Evolutionary conservation across 306 rosid species (phyloP).

Genomic region (Arachis stenosperma): DNA sequence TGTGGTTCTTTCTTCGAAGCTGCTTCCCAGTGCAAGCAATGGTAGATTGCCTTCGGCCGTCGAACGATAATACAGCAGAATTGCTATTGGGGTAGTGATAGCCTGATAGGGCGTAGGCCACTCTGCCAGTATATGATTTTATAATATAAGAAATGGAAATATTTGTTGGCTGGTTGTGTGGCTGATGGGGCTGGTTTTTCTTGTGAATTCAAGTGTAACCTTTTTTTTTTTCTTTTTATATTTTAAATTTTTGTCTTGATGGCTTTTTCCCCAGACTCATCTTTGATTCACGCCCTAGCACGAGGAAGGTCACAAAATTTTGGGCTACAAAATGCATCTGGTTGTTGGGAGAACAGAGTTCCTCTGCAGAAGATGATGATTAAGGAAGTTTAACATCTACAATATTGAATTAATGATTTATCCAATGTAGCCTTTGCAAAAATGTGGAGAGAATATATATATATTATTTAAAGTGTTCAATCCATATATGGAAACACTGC

Average conservation of each 20-base stretch:
- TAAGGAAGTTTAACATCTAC: constrained; percentile 24
- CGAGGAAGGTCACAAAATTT: constrained; percentile 42
- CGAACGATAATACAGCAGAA: constrained; percentile 40
- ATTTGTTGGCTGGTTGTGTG: constrained; percentile 74
- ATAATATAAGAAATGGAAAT: constrained; percentile 68
- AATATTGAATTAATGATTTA: constrained; percentile 35
- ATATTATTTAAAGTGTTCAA: constrained; percentile 29
- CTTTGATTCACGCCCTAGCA: constrained; percentile 28
- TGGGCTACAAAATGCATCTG: constrained; percentile 25
- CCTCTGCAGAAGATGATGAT: background rate
- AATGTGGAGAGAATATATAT: constrained; percentile 7
- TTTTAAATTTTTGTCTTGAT: background rate
- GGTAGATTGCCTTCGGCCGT: constrained; percentile 57
- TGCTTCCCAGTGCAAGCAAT: constrained; percentile 63
- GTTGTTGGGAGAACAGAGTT: constrained; percentile 32
- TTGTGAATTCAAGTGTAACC: constrained; percentile 60
- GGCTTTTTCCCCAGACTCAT: constrained; percentile 36
- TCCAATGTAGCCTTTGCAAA: constrained; percentile 38
- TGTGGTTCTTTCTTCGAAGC: constrained; percentile 44
- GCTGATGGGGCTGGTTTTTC: constrained; percentile 67
- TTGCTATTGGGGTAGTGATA: constrained; percentile 16
- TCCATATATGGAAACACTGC: constrained; percentile 25
- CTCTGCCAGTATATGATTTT: constrained; percentile 69
- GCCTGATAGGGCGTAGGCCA: constrained; percentile 60
- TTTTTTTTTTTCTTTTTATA: background rate